Percentiles rank a stretch among this genome's conserved stretches.
Evolutionary conservation across 1,284 basidiomycete species (phyloP).

Genomic region (Stereum hirsutum): DNA sequence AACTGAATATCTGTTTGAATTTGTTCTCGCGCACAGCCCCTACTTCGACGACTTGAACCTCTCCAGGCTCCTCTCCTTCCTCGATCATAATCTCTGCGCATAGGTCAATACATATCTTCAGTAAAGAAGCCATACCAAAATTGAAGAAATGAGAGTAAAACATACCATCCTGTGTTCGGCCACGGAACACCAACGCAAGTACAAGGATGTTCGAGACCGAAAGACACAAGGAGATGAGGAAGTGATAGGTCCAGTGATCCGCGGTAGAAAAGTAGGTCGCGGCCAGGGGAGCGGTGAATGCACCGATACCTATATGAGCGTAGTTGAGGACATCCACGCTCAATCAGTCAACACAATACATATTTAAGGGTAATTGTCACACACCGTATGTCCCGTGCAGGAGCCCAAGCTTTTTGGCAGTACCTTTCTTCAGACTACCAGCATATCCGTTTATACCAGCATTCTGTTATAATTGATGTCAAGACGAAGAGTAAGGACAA

Average conservation of each 20-base stretch:
- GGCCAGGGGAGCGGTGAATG: constrained; percentile 56
- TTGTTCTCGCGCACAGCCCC: constrained; percentile 29
- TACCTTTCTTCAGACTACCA: constrained; percentile 31
- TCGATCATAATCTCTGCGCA: constrained; percentile 19
- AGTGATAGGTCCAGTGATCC: constrained; percentile 49
- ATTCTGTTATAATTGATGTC: constrained; percentile 22
- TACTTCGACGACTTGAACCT: too few relatives aligned
- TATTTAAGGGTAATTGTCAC: neutral
- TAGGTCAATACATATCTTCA: neutral
- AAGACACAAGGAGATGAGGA: constrained; percentile 49
- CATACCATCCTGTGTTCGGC: constrained; percentile 39
- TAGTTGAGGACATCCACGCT: too few relatives aligned
- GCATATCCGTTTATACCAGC: constrained; percentile 47
- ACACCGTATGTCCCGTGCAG: constrained; percentile 38
- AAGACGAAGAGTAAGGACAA: neutral
- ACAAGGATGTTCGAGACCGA: constrained; percentile 35
- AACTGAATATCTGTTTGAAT: constrained; percentile 46
- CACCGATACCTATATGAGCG: constrained; percentile 47
- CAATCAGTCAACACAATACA: neutral
- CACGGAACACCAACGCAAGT: constrained; percentile 41
- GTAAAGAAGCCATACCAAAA: neutral
- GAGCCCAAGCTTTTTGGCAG: constrained; percentile 46
- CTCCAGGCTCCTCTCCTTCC: constrained; percentile 28
- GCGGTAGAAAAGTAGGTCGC: constrained; percentile 58
- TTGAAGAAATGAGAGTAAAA: too few relatives aligned